These are phyloP conservation scores for Millerago galiae DNA, from an alignment of 805 yeast genomes.

Conservation along the genomic window DNA sequence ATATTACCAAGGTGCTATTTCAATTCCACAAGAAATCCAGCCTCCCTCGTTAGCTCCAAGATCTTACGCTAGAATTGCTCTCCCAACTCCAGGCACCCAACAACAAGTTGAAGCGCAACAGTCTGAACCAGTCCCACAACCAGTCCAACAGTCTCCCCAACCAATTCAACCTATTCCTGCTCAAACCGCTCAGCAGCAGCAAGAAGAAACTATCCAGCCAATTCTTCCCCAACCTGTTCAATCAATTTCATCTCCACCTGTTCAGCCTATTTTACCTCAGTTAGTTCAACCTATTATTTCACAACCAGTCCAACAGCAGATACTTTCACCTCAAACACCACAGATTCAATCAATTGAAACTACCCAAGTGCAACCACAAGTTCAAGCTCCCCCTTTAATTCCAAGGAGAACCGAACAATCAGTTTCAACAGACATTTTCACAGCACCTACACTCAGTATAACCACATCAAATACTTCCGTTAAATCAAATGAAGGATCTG, in stretches of 20 bases:
- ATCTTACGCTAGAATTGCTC: slow-evolving; percentile 3
- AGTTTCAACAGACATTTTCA: background rate
- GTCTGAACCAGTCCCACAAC: background rate
- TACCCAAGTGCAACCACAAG: background rate
- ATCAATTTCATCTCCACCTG: too few relatives aligned
- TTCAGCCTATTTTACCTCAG: too few relatives aligned
- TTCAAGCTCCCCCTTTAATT: background rate
- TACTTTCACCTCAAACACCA: background rate
- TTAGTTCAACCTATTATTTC: too few relatives aligned
- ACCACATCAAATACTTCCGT: background rate
- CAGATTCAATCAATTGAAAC: background rate
- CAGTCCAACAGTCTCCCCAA: background rate
- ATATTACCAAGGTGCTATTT: slow-evolving; percentile 10
- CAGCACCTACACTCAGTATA: background rate
- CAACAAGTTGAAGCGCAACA: background rate
- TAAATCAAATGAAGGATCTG: slow-evolving; percentile 4
- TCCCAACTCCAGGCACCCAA: slow-evolving; percentile 8
- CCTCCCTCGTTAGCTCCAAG: slow-evolving; percentile 2
- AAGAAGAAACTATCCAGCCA: background rate
- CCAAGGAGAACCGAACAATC: background rate
- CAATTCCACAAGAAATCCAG: background rate
- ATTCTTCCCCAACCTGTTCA: background rate
- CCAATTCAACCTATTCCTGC: background rate
- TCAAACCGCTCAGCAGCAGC: background rate
- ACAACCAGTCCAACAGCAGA: too few relatives aligned